Evolutionary conservation across 1,284 basidiomycete genomes (phyloP).

Genomic region (Uromyces viciae-fabae): DNA sequence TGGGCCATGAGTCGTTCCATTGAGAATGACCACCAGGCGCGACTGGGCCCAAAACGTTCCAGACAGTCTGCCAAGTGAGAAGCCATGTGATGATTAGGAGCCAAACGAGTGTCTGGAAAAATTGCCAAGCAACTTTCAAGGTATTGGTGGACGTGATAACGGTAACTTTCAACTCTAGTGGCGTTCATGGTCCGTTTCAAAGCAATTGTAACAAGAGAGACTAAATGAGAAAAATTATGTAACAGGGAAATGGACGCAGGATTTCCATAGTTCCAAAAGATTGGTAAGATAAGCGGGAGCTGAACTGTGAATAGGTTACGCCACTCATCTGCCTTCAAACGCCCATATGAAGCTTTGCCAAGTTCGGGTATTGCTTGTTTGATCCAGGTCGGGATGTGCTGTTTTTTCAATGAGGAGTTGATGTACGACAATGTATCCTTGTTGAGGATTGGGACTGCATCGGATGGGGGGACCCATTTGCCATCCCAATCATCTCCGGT

Average conservation of each 20-base stretch:
- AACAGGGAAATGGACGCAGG: not conserved
- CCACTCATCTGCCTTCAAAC: constrained; percentile 34
- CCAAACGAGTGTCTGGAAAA: not conserved
- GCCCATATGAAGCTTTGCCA: constrained; percentile 27
- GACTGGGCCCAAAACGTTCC: constrained; percentile 14
- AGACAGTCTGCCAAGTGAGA: constrained; percentile 13
- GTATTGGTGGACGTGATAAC: constrained; percentile 12
- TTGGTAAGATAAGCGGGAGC: constrained; percentile 20
- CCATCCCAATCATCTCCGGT: constrained; percentile 20
- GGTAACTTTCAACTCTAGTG: not conserved
- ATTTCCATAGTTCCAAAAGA: not conserved
- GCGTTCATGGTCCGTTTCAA: not conserved
- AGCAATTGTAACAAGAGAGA: constrained; percentile 9
- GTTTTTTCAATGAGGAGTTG: not conserved
- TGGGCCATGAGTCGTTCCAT: constrained; percentile 16
- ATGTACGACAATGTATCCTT: not conserved
- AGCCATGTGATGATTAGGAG: constrained; percentile 34
- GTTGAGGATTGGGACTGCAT: constrained; percentile 7
- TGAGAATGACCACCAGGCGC: constrained; percentile 26
- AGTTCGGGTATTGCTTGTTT: constrained; percentile 13
- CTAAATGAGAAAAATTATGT: constrained; percentile 35
- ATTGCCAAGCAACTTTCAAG: constrained; percentile 7
- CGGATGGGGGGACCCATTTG: not conserved
- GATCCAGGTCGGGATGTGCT: constrained; percentile 28
- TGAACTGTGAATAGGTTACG: constrained; percentile 10